Percentiles rank a stretch among this genome's conserved stretches.
Evolutionary conservation across 1,284 basidiomycete species (phyloP).

Genomic region (Singerocomus inundabilis): DNA sequence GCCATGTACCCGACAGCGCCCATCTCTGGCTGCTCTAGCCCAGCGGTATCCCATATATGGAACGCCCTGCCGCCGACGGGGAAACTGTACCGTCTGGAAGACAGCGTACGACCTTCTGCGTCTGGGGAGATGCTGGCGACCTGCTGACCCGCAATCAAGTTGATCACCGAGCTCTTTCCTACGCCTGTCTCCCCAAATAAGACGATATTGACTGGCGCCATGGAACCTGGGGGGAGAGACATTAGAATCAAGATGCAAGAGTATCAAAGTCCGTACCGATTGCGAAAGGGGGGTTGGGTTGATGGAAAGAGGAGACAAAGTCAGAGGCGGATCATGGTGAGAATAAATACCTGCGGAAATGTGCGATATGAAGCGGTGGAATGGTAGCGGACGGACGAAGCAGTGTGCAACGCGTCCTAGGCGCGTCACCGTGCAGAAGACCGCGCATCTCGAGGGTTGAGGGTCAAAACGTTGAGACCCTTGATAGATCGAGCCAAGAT

Average conservation of each 20-base stretch:
- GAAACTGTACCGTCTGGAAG: constrained; percentile 27
- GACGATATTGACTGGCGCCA: constrained; percentile 30
- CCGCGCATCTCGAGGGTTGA: background rate
- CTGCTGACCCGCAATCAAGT: constrained; percentile 28
- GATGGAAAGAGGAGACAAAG: background rate
- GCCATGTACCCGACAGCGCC: constrained; percentile 25
- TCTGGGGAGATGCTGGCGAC: constrained; percentile 29
- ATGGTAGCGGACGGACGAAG: background rate
- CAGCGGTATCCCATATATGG: constrained; percentile 40
- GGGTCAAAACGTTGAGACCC: background rate
- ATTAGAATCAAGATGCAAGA: background rate
- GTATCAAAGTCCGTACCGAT: constrained; percentile 15
- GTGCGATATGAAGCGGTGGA: background rate
- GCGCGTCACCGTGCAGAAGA: background rate
- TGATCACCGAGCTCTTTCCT: constrained; percentile 36
- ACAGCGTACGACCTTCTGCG: constrained; percentile 30
- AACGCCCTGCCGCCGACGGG: constrained; percentile 9
- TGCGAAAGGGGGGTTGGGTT: background rate
- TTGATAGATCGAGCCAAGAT: background rate
- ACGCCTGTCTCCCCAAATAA: constrained; percentile 35
- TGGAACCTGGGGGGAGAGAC: constrained; percentile 8
- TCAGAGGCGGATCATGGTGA: background rate
- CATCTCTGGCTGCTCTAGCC: constrained; percentile 37
- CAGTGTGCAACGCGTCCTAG: background rate
- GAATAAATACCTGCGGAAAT: constrained; percentile 5